Conservation (phyloP, 441 rosid species). For the Erodium chrysanthum region DNA sequence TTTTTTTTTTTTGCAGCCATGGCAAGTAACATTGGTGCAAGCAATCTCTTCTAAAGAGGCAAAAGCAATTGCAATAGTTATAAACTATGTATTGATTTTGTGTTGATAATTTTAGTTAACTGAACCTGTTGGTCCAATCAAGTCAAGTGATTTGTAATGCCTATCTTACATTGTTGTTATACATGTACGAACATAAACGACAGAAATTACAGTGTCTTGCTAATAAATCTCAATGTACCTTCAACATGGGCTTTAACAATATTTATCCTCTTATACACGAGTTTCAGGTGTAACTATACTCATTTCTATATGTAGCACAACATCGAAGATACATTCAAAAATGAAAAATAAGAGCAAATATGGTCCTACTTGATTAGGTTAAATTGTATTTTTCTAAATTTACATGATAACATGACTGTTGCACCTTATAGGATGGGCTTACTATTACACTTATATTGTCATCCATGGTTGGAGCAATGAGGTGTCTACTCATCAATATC, state of each 20-base stretch:
- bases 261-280: background rate
- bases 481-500: conserved; percentile 4
- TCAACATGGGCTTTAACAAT: background rate
- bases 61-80: background rate
- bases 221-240: background rate
- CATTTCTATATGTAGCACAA: background rate
- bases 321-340: background rate
- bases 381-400: background rate
- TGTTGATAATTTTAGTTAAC: too few species aligned
- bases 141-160: too few species aligned
- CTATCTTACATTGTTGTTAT: background rate
- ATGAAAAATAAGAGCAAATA: background rate
- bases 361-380: background rate
- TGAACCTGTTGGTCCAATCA: too few species aligned
- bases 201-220: background rate
- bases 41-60: background rate
- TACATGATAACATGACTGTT: background rate
- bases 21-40: background rate
- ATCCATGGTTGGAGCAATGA: too few species aligned
- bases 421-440: background rate
- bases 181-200: background rate
- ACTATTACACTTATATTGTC: too few species aligned
- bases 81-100: background rate
- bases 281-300: background rate
- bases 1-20: background rate